These are phyloP conservation scores for Brassica incana DNA, from an alignment of 345 rosid genomes.

Conservation along the genomic window DNA sequence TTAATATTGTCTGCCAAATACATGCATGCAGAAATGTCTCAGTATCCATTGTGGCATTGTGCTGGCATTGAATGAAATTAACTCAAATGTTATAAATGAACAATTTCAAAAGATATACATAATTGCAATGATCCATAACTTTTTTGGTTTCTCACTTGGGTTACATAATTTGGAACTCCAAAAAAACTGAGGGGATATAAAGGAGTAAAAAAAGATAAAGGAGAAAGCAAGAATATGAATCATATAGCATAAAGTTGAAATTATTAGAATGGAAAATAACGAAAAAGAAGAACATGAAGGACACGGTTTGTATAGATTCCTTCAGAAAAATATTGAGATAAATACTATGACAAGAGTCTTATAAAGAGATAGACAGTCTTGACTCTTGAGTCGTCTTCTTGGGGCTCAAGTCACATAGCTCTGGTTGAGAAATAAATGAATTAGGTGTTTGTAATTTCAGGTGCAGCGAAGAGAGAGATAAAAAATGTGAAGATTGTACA, in stretches of 20 bases:
- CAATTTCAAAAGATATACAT: background rate
- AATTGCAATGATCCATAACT: background rate
- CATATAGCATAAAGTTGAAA: slow-evolving; percentile 6
- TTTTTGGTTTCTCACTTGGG: background rate
- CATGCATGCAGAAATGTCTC: background rate
- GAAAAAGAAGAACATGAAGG: slow-evolving; percentile 12
- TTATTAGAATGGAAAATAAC: slow-evolving; percentile 5
- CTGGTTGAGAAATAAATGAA: slow-evolving; percentile 36
- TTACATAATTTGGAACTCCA: slow-evolving; percentile 20
- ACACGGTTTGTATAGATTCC: slow-evolving; percentile 7
- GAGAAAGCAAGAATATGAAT: background rate
- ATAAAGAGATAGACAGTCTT: slow-evolving; percentile 19
- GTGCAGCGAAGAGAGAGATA: slow-evolving; percentile 24
- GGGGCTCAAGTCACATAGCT: slow-evolving; percentile 39
- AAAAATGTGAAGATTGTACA: slow-evolving; percentile 56
- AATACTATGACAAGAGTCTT: slow-evolving; percentile 26
- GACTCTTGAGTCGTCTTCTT: slow-evolving; percentile 24
- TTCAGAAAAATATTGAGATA: slow-evolving; percentile 7
- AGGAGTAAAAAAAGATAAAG: background rate
- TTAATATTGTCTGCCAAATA: background rate
- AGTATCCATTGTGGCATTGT: background rate
- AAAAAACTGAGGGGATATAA: background rate
- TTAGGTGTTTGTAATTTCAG: slow-evolving; percentile 26
- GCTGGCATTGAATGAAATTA: background rate
- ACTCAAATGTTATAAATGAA: background rate